These are phyloP conservation scores for Cladosporium sp. DNA, from an alignment of 2,329 filamentous ascomycete genomes.

Conservation along the genomic window DNA sequence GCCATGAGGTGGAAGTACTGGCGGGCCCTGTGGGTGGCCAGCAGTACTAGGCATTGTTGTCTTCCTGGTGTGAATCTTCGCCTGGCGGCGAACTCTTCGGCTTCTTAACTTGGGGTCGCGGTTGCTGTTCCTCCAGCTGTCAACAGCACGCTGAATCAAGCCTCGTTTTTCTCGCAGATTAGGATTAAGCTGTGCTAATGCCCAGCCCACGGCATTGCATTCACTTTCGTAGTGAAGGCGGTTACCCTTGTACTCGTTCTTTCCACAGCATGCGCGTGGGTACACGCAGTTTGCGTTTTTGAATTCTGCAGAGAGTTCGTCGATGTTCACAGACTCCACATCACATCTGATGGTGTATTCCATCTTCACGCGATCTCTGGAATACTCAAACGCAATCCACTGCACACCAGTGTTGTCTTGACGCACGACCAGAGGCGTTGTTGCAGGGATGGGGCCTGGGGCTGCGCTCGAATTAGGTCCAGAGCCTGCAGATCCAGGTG, in stretches of 20 bases:
- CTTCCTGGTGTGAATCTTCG: slow-evolving; percentile 80
- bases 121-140: slow-evolving; percentile 99
- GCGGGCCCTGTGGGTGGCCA: slow-evolving; percentile 61
- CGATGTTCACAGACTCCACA: slow-evolving; percentile 91
- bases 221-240: slow-evolving; percentile 95
- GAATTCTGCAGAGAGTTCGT: slow-evolving; percentile 79
- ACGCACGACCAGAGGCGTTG: slow-evolving; percentile 86
- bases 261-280: slow-evolving; percentile 86
- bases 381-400: slow-evolving; percentile 99
- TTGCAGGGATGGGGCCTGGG: slow-evolving; percentile 92
- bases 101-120: slow-evolving; percentile 89
- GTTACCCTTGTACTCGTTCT: slow-evolving; percentile 95
- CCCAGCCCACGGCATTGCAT: slow-evolving; percentile 99
- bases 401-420: slow-evolving; percentile 96
- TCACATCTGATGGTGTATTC: slow-evolving; percentile 98
- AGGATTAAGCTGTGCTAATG: slow-evolving; percentile 86
- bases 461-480: slow-evolving; percentile 84
- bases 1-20: slow-evolving; percentile 60
- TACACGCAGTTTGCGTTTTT: slow-evolving; percentile 99
- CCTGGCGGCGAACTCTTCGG: slow-evolving; percentile 87
- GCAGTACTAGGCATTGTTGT: slow-evolving; percentile 21
- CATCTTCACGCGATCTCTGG: slow-evolving; percentile 95
- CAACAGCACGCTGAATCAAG: slow-evolving; percentile 91
- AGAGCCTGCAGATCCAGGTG: slow-evolving; percentile 20
- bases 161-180: slow-evolving; percentile 89